Conservation (phyloP, 352 stramenopile genomes). For the Peronosclerospora sorghi region DNA sequence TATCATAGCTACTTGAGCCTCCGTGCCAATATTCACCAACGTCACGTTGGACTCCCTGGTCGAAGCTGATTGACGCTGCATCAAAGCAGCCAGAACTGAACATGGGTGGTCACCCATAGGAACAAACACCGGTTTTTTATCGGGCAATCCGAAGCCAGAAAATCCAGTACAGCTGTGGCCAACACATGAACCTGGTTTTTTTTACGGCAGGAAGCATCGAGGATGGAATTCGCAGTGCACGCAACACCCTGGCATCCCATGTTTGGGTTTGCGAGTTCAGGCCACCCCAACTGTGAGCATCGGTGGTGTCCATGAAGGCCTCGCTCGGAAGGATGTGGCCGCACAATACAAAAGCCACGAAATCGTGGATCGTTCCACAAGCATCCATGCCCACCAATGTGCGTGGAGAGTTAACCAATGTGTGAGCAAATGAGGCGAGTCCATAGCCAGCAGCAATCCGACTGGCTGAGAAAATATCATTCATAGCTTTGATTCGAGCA, state of each 20-base stretch:
- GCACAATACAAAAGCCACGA: constrained; percentile 64
- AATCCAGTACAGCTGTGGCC: constrained; percentile 16
- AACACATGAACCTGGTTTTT: constrained; percentile 35
- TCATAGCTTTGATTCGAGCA: neutral
- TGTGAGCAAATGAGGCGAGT: constrained; percentile 55
- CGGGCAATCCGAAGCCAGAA: constrained; percentile 26
- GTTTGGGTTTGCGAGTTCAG: constrained; percentile 30
- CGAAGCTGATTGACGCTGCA: constrained; percentile 13
- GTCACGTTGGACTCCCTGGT: constrained; percentile 25
- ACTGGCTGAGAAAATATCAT: constrained; percentile 9
- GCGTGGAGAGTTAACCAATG: constrained; percentile 21
- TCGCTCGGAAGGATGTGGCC: constrained; percentile 27
- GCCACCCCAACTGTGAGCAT: constrained; percentile 68
- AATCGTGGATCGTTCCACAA: constrained; percentile 74
- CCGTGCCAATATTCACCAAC: constrained; percentile 74
- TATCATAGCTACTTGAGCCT: constrained; percentile 64
- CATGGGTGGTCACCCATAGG: constrained; percentile 76
- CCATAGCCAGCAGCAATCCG: constrained; percentile 52
- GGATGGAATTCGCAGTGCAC: constrained; percentile 43
- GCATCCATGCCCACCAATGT: constrained; percentile 42
- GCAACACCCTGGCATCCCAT: constrained; percentile 38
- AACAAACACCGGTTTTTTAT: constrained; percentile 29
- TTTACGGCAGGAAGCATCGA: constrained; percentile 52
- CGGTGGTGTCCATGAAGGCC: constrained; percentile 56
- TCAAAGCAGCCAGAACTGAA: constrained; percentile 47